Percentiles rank a stretch among this genome's conserved stretches.
Evolutionary conservation across 768 basidiomycete genomes (phyloP).

Genomic region (Termitomyces sp.): DNA sequence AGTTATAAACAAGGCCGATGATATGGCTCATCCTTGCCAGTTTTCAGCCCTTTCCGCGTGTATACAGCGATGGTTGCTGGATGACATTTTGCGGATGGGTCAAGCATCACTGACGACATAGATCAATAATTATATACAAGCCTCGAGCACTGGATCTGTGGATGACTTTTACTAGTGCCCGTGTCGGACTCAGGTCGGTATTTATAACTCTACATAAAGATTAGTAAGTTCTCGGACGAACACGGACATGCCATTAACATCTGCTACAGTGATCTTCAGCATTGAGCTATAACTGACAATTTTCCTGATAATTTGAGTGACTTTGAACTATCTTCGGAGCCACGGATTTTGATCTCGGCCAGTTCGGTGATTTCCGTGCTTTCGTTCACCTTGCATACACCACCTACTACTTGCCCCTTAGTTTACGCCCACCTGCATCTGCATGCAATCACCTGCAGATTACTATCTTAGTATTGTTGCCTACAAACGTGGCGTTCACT

Average conservation of each 20-base stretch:
- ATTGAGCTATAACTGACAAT: too few relatives aligned
- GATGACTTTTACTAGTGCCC: too few relatives aligned
- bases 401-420: neutral
- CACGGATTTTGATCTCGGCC: neutral
- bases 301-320: too few relatives aligned
- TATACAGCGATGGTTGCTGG: neutral
- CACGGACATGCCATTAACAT: too few relatives aligned
- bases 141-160: too few relatives aligned
- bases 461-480: conserved; percentile 2
- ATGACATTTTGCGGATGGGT: neutral
- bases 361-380: neutral
- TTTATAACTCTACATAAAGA: too few relatives aligned
- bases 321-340: neutral
- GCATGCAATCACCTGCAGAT: neutral
- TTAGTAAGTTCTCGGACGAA: too few relatives aligned
- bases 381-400: too few relatives aligned
- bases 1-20: neutral
- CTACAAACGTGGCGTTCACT: neutral
- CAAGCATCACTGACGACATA: neutral
- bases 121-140: neutral
- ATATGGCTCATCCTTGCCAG: neutral
- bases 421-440: neutral
- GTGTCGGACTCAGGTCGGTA: too few relatives aligned
- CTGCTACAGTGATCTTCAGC: too few relatives aligned
- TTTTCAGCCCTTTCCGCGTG: too few relatives aligned